A percentile compares a stretch with the other conserved stretches of the same genome.
These are phyloP conservation scores for Seminavis robusta DNA, from an alignment of 108 stramenopile genomes.

Conservation along the genomic window DNA sequence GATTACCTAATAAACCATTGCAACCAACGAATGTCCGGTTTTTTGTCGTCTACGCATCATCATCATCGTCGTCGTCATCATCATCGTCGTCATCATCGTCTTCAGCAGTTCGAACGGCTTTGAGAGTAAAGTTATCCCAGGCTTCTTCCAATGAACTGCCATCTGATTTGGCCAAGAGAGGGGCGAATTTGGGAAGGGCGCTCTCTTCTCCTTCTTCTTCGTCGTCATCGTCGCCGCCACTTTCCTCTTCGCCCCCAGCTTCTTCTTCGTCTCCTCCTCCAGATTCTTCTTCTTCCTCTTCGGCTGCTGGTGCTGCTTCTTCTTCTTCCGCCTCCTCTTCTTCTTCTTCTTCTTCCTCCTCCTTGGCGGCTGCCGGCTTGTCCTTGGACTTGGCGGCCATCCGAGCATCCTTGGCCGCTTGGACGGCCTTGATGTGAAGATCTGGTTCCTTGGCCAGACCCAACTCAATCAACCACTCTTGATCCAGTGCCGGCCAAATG, in stretches of 20 bases:
- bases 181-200: too few species aligned
- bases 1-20: too few species aligned
- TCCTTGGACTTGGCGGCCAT: neutral
- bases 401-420: neutral
- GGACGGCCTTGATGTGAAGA: neutral
- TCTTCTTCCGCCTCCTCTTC: slow-evolving; percentile 6
- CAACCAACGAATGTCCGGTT: too few species aligned
- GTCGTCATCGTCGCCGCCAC: neutral
- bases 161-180: too few species aligned
- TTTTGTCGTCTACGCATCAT: neutral
- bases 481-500: slow-evolving; percentile 3
- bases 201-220: neutral
- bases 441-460: slow-evolving; percentile 1
- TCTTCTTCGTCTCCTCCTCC: slow-evolving; percentile 7
- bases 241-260: neutral
- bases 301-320: neutral
- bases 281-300: slow-evolving; percentile 5
- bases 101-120: neutral
- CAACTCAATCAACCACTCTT: neutral
- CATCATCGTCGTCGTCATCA: slow-evolving; percentile 2
- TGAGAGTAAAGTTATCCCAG: slow-evolving; percentile 4
- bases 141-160: neutral
- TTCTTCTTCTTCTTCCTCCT: slow-evolving; percentile 6
- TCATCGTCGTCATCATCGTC: slow-evolving; percentile 11
- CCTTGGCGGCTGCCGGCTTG: neutral